These are phyloP conservation scores for Colletotrichum sp. DNA, from an alignment of 2,329 filamentous ascomycete genomes.

Conservation along the genomic window DNA sequence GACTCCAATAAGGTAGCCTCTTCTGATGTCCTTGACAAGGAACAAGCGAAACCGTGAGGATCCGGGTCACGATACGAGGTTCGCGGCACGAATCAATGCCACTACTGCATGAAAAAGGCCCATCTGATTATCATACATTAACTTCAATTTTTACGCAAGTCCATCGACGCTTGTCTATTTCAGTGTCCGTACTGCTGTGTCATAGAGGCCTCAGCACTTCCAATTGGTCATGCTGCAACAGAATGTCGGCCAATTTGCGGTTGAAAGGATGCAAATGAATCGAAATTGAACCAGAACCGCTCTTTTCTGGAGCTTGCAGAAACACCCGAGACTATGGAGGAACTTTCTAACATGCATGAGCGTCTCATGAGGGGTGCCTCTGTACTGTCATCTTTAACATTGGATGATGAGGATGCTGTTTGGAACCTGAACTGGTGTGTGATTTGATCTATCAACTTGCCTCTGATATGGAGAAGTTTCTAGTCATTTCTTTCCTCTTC, in stretches of 20 bases:
- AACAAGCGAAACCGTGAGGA: neutral
- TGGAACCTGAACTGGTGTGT: neutral
- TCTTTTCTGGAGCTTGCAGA: neutral
- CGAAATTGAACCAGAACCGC: slow-evolving; percentile 38
- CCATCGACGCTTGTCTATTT: neutral
- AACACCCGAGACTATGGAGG: neutral
- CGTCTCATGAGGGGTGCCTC: neutral
- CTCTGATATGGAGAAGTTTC: neutral
- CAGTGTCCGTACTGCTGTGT: neutral
- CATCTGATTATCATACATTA: neutral
- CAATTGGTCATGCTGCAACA: neutral
- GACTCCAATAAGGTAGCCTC: neutral
- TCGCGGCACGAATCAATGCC: neutral
- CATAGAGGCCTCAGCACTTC: neutral
- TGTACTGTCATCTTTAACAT: neutral
- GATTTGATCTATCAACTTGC: neutral
- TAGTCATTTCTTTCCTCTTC: neutral
- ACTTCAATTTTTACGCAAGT: neutral
- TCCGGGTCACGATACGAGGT: neutral
- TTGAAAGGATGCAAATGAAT: slow-evolving; percentile 49
- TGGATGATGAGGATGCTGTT: neutral
- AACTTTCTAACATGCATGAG: neutral
- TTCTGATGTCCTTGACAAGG: neutral
- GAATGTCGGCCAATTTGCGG: slow-evolving; percentile 39
- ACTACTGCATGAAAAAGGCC: neutral